Base-by-base conservation (phyloP, 495 filamentous ascomycete species). In the Trichocladium antarcticum region DNA sequence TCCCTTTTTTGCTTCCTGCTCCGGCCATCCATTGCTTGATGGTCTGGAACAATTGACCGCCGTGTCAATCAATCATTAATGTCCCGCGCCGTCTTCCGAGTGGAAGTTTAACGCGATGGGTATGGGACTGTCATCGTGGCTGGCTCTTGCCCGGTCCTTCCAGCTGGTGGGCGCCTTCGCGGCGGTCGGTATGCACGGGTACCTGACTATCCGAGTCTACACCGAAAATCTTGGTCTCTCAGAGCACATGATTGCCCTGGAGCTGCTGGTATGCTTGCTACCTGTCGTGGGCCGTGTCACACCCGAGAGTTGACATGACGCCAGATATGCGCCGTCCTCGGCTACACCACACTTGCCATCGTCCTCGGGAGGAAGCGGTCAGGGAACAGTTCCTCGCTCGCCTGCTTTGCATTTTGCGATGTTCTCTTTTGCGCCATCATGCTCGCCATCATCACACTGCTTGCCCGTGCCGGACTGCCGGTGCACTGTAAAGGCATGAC, bases 401-500 rank as follows among this genome's bases (percentile, higher is more conserved):
- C 55, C 20, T 15, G 37, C 10, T 65, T 64, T 27, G 20, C 66
- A 34, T 43, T 58, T 21, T 39, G 51, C 44, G 68, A 71, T 37
- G 17, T 65, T 4, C 2, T 63, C 10, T 51, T 66, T 27, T 58
- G 45, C 22, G 63, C 43, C 6, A 27, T 62, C 12, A 44, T 48
- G 38, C 49, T 70, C 27, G 60, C 49, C 31, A 56, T 68, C 27
- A 57, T 70, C 49, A 59, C 55, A 0, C 21, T 68, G 4, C 60
- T 71, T 1, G 55, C 66, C 21, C 49, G 46, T 5, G 47, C 59
- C 1, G 67, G 67, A 10, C 57, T 71, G 0, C 68, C 68, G 0
- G 29, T 56, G 1, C 50, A 68, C 37, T 71, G 68, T 14, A 47
- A 45, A 28, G 67, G 67, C n/a, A 28, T 71, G 29, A 63, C 64